Evolutionary conservation across 2,329 filamentous ascomycete species (phyloP), one percentile per base, ranked within the genome.

Genomic region (Didymella keratinophila): DNA sequence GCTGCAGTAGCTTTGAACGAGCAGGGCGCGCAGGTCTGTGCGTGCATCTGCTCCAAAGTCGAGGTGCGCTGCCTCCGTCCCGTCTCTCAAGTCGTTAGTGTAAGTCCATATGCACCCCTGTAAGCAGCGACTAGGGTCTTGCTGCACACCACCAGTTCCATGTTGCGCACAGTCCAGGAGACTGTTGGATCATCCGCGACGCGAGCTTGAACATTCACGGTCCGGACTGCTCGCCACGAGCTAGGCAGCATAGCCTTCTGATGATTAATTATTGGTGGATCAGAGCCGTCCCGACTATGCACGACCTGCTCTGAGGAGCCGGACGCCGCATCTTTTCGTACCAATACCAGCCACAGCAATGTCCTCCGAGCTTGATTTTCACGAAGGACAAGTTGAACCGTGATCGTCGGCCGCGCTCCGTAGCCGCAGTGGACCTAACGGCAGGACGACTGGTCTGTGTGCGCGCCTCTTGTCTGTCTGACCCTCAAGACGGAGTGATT

Each of bases 101-200:
- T 64, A 65, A 68, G 65, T 64, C 61, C 45, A 46, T 36, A 58
- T 66, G 60, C 61, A 68, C 65, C 69, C 69, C 63, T 60, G 64
- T 58, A 43, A 25, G 32, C 20, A 49, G 32, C 20, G 49, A 58
- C 62, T 59, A 57, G 66, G 68, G 50, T 59, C 57, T n/a, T 62
- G 63, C 62, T 66, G 69, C 65, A 64, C 60, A 67, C 66, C 68
- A 75, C 69, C 71, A 72, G 64, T 70, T 72, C 70, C 66, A 72
- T 68, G 63, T 70, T 70, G 62, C 75, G 73, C 73, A 75, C 71
- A 70, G 71, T 68, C 68, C 73, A 65, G 60, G 63, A 64, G 60
- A 65, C 68, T 64, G 68, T 66, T 75, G 71, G 67, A 74, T 75
- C 71, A 65, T 71, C 68, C 65, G 64, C 71, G 68, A 71, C 67